These are phyloP conservation scores for Bidens hawaiensis DNA, from an alignment of 140 eudicot genomes.

Conservation along the genomic window DNA sequence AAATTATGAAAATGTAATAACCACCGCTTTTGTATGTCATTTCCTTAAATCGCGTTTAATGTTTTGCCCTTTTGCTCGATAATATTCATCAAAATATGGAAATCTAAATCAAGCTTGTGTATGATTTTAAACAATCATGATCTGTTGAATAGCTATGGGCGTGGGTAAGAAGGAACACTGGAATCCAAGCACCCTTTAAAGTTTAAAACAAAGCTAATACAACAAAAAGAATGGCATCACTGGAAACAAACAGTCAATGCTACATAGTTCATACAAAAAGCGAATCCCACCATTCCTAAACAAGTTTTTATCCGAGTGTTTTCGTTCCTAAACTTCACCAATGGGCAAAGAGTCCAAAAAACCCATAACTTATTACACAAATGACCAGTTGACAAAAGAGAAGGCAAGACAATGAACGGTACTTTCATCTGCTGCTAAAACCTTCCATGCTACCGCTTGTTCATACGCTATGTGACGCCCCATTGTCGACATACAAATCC, in stretches of 20 bases:
- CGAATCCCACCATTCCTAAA: background rate
- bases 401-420: constrained; percentile 77
- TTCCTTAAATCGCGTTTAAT: no score
- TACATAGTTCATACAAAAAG: constrained; percentile 22
- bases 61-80: no score
- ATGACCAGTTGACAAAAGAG: constrained; percentile 89
- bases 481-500: constrained; percentile 80
- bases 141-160: no score
- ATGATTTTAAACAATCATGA: no score
- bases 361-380: constrained; percentile 32
- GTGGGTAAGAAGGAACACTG: no score
- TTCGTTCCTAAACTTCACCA: constrained; percentile 7
- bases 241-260: background rate
- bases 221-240: background rate
- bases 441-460: constrained; percentile 94
- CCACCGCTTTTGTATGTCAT: no score
- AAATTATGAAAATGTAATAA: no score
- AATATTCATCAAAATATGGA: no score
- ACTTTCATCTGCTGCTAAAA: constrained; percentile 62
- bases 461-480: constrained; percentile 84
- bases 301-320: constrained; percentile 8
- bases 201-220: no score
- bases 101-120: no score
- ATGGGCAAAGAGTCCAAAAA: constrained; percentile 19
- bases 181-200: background rate